A percentile compares a stretch with the other conserved stretches of the same genome.
phyloP scores from a whole-genome alignment of 2,329 filamentous ascomycete genomes.

The Cladosporium cucumerinum region DNA sequence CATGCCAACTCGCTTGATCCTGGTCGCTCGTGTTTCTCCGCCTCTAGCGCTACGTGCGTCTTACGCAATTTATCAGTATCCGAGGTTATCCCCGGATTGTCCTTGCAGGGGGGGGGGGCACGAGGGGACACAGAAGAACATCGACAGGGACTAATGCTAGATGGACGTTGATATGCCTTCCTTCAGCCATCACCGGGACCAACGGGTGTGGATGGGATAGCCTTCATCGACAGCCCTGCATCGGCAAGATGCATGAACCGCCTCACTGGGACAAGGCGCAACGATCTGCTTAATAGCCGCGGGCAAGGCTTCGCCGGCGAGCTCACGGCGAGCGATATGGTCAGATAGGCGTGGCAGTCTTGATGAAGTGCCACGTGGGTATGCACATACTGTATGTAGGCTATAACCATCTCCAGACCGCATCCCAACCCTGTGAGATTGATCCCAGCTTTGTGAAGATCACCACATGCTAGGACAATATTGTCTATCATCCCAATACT shows the following conservation, averaged over 20 bases:
- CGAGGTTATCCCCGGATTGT: background rate
- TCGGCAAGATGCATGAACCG: background rate
- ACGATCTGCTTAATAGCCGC: background rate
- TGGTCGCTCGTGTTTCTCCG: background rate
- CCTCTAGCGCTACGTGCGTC: background rate
- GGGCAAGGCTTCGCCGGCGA: slow-evolving; percentile 7
- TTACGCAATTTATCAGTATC: background rate
- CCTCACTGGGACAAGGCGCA: background rate
- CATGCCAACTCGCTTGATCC: background rate
- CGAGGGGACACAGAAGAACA: background rate
- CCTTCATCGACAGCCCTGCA: slow-evolving; percentile 8
- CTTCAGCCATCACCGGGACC: background rate
- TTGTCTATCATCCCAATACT: background rate
- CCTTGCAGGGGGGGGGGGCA: background rate
- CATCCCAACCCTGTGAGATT: background rate
- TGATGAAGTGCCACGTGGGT: background rate
- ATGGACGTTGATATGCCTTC: background rate
- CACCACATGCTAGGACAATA: background rate
- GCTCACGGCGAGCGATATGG: background rate
- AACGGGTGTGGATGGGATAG: background rate
- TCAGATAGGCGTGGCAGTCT: background rate
- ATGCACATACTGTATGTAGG: background rate
- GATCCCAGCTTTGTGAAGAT: background rate
- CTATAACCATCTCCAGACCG: background rate
- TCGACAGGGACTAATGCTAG: background rate